These are phyloP conservation scores for Kodamaea laetipori DNA, from an alignment of 805 yeast genomes.

Conservation along the genomic window DNA sequence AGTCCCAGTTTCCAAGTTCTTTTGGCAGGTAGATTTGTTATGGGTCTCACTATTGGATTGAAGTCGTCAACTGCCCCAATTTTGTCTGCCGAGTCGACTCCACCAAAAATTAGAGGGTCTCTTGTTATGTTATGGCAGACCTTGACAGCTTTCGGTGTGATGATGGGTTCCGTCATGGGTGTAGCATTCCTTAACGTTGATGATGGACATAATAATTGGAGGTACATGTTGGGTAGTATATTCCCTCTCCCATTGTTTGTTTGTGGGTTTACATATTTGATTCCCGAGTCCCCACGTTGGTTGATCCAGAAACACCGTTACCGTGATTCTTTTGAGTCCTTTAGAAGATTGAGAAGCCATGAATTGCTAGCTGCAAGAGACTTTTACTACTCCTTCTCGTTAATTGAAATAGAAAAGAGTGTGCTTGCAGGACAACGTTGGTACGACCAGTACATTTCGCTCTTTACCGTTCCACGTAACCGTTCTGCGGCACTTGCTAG, in stretches of 20 bases:
- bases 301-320: slow-evolving; percentile 19
- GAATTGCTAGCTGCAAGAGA: slow-evolving; percentile 18
- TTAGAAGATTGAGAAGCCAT: slow-evolving; percentile 13
- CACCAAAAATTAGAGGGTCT: slow-evolving; percentile 18
- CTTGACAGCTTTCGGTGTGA: slow-evolving; percentile 21
- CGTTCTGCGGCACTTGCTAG: slow-evolving; percentile 16
- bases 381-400: slow-evolving; percentile 14
- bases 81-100: slow-evolving; percentile 18
- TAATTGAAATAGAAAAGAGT: slow-evolving; percentile 11
- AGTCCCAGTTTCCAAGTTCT: slow-evolving; percentile 11
- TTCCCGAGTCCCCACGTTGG: slow-evolving; percentile 32
- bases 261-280: slow-evolving; percentile 18
- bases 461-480: slow-evolving; percentile 14
- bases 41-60: slow-evolving; percentile 20
- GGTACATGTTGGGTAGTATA: slow-evolving; percentile 20
- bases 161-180: slow-evolving; percentile 17
- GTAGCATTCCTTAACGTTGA: slow-evolving; percentile 14
- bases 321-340: slow-evolving; percentile 19
- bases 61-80: slow-evolving; percentile 20
- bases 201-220: slow-evolving; percentile 14
- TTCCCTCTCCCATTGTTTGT: slow-evolving; percentile 16
- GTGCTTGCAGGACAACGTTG: slow-evolving; percentile 2
- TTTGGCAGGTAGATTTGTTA: slow-evolving; percentile 17
- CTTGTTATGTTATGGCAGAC: slow-evolving; percentile 21
- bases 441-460: slow-evolving; percentile 10